These are phyloP conservation scores for Haberlea rhodopensis DNA, from an alignment of 257 asterid species.

Conservation along the genomic window DNA sequence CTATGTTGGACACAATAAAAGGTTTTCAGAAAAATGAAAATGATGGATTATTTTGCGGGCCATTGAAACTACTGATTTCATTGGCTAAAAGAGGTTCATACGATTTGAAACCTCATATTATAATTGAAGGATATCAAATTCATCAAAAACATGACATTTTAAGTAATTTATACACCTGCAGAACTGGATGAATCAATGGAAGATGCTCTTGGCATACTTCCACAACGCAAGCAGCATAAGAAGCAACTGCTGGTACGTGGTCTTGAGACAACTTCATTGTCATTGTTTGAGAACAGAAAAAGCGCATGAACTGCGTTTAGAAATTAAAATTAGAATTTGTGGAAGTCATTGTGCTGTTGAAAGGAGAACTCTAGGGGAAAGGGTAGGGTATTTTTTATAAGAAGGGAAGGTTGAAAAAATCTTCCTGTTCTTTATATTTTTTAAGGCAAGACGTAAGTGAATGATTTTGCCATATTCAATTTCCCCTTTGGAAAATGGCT, in stretches of 20 bases:
- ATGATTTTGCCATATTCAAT: conserved; percentile 6
- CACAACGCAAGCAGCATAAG: conserved; percentile 92
- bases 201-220: conserved; percentile 98
- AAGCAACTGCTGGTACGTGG: conserved; percentile 82
- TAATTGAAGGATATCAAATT: neutral
- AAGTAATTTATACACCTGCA: conserved; percentile 37
- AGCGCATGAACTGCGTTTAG: neutral
- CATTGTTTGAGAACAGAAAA: neutral
- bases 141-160: neutral
- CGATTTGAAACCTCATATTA: neutral
- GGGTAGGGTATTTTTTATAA: conserved; percentile 10
- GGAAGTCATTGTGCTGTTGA: neutral
- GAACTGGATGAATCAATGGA: conserved; percentile 93
- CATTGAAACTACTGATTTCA: neutral
- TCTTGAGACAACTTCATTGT: conserved; percentile 16
- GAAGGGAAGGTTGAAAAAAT: conserved; percentile 11
- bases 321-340: neutral
- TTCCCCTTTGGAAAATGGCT: neutral
- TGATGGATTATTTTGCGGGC: neutral
- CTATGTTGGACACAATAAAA: neutral
- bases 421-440: conserved; percentile 4
- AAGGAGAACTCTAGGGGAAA: neutral
- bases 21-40: neutral
- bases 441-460: conserved; percentile 15
- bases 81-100: neutral